Percentiles rank a stretch among this genome's conserved stretches.
These are phyloP conservation scores for Physcomitrellopsis africana DNA, from an alignment of 225 moss, liverwort and hornwort genomes.

Conservation along the genomic window DNA sequence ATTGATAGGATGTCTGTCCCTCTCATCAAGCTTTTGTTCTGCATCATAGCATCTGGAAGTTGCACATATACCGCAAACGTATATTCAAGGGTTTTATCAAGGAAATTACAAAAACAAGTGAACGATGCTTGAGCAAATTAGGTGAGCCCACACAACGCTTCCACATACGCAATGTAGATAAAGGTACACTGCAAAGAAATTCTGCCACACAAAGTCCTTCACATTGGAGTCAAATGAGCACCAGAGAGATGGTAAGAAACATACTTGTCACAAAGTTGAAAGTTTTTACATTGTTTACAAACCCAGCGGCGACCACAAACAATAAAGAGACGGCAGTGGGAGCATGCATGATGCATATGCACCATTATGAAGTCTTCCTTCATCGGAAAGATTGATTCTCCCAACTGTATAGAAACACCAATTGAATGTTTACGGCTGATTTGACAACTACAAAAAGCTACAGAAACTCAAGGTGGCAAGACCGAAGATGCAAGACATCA, in stretches of 20 bases:
- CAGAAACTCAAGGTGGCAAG: background rate
- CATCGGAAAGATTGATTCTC: slow-evolving; percentile 98
- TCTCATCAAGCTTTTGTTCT: slow-evolving; percentile 84
- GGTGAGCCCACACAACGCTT: slow-evolving; percentile 15
- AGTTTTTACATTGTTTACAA: slow-evolving; percentile 90
- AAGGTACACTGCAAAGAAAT: background rate
- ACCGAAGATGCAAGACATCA: background rate
- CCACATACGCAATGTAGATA: background rate
- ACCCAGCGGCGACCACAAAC: slow-evolving; percentile 81
- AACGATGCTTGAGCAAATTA: background rate
- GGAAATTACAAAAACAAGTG: background rate
- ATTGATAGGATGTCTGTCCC: slow-evolving; percentile 75
- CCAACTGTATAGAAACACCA: slow-evolving; percentile 65
- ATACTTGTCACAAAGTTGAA: slow-evolving; percentile 93
- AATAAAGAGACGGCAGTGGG: slow-evolving; percentile 90
- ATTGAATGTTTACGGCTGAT: slow-evolving; percentile 23
- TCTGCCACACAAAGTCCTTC: background rate
- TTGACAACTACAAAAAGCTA: background rate
- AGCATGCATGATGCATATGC: slow-evolving; percentile 94
- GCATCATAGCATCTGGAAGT: slow-evolving; percentile 74
- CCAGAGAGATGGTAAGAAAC: slow-evolving; percentile 19
- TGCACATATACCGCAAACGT: slow-evolving; percentile 8
- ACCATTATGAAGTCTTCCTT: slow-evolving; percentile 99
- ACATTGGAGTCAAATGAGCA: background rate
- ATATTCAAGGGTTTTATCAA: background rate